Percentiles rank a stretch among this genome's conserved stretches.
These are phyloP conservation scores for Kazachstania bromeliacearum DNA, from an alignment of 805 yeast genomes.

Conservation along the genomic window DNA sequence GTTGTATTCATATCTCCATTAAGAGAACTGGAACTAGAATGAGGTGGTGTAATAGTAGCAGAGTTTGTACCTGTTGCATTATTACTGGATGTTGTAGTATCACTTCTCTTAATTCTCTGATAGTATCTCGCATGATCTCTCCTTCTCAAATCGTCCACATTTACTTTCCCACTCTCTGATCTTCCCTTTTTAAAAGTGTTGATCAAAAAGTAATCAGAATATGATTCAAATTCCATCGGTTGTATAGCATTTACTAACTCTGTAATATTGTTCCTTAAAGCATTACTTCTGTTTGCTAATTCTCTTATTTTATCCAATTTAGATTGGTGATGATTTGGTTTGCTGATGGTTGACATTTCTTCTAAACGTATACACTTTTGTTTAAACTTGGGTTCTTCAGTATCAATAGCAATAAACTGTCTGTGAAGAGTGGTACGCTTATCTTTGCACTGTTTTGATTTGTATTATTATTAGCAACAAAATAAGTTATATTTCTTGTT, in stretches of 20 bases:
- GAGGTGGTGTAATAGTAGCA: not conserved
- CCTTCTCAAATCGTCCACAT: slow-evolving; percentile 20
- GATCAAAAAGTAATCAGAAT: slow-evolving; percentile 23
- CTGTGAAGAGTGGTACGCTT: too few relatives aligned
- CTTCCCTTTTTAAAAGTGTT: slow-evolving; percentile 24
- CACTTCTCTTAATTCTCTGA: slow-evolving; percentile 14
- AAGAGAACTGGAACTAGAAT: slow-evolving; percentile 5
- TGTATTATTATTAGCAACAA: too few relatives aligned
- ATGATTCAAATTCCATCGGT: slow-evolving; percentile 29
- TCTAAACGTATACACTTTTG: too few relatives aligned
- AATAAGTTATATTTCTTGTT: too few relatives aligned
- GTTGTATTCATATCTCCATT: not conserved
- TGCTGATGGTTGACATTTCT: not conserved
- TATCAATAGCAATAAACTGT: too few relatives aligned
- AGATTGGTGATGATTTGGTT: not conserved
- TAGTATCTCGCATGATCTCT: slow-evolving; percentile 23
- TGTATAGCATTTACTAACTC: slow-evolving; percentile 10
- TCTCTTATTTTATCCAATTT: not conserved
- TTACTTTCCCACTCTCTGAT: slow-evolving; percentile 28
- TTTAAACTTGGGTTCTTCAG: too few relatives aligned
- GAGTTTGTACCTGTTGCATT: not conserved
- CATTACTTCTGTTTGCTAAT: not conserved
- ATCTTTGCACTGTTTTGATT: too few relatives aligned
- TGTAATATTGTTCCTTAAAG: not conserved
- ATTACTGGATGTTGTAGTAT: not conserved